Conservation (phyloP, 2,329 filamentous ascomycete species). For the Stachybotrys elegans region DNA sequence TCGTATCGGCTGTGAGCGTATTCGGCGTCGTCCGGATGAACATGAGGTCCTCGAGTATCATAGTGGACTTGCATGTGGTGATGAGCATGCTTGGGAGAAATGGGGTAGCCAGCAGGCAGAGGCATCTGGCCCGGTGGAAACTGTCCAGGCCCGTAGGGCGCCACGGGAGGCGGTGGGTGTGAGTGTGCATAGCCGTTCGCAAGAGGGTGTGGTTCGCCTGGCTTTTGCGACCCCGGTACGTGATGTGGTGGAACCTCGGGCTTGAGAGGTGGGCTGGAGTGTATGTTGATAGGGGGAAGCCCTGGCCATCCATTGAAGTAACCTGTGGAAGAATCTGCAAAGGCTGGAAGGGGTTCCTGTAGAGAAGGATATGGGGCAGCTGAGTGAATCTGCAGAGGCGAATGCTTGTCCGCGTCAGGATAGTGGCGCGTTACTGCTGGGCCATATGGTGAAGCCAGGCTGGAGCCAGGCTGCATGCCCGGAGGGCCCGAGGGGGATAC, state of each 20-base stretch:
- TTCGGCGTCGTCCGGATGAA: slow-evolving; percentile 40
- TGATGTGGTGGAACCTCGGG: slow-evolving; percentile 34
- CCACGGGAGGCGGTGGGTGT: slow-evolving; percentile 11
- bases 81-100: slow-evolving; percentile 43
- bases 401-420: slow-evolving; percentile 37
- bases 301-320: slow-evolving; percentile 30
- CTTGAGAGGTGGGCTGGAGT: slow-evolving; percentile 37
- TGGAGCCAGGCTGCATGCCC: slow-evolving; percentile 23
- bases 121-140: slow-evolving; percentile 43
- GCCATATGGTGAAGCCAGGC: slow-evolving; percentile 38
- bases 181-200: slow-evolving; percentile 31
- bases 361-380: slow-evolving; percentile 30
- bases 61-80: slow-evolving; percentile 35
- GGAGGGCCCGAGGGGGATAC: slow-evolving; percentile 38
- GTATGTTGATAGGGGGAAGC: slow-evolving; percentile 33
- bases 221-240: slow-evolving; percentile 30
- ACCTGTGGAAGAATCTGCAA: slow-evolving; percentile 34
- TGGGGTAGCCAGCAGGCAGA: slow-evolving; percentile 43
- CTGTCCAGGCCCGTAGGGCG: slow-evolving; percentile 35
- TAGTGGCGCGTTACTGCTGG: slow-evolving; percentile 41
- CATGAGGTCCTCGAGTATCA: slow-evolving; percentile 37
- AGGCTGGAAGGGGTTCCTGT: slow-evolving; percentile 36
- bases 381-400: slow-evolving; percentile 37
- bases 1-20: slow-evolving; percentile 44
- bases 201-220: slow-evolving; percentile 29